Conservation (phyloP, 352 stramenopile species). For the Phytophthora megakarya region DNA sequence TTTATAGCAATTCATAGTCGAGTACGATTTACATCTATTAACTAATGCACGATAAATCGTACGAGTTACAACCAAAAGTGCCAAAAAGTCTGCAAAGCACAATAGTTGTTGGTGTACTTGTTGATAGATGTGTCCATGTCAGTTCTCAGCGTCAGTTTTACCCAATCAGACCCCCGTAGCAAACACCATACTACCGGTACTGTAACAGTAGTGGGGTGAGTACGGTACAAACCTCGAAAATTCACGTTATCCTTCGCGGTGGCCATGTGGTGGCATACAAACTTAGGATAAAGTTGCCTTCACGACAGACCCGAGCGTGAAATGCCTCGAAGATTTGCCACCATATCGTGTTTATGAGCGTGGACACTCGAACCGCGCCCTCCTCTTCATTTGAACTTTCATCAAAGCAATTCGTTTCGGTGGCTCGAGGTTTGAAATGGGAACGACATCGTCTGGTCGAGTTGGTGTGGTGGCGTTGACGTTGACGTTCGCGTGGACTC, state of each 20-base stretch:
- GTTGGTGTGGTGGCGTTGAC: background rate
- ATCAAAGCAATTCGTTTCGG: constrained; percentile 23
- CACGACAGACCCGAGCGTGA: constrained; percentile 11
- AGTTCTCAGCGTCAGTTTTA: no score
- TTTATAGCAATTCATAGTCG: no score
- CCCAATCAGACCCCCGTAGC: no score
- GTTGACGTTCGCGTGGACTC: background rate
- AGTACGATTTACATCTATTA: no score
- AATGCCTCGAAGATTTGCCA: constrained; percentile 27
- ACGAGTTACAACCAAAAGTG: no score
- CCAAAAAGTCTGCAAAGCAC: no score
- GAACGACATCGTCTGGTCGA: constrained; percentile 7
- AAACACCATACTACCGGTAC: no score
- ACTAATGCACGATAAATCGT: no score
- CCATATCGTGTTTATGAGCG: constrained; percentile 19
- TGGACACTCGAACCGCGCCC: constrained; percentile 1
- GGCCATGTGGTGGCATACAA: constrained; percentile 9
- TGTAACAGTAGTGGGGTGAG: no score
- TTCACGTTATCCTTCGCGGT: constrained; percentile 23
- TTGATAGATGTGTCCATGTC: no score
- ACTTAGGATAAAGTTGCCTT: background rate
- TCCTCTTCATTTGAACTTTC: constrained; percentile 24
- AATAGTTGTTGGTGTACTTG: no score
- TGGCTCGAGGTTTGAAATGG: constrained; percentile 16
- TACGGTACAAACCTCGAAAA: constrained; percentile 22